These are phyloP conservation scores for Salix exigua DNA, from an alignment of 345 rosid species.

Conservation along the genomic window DNA sequence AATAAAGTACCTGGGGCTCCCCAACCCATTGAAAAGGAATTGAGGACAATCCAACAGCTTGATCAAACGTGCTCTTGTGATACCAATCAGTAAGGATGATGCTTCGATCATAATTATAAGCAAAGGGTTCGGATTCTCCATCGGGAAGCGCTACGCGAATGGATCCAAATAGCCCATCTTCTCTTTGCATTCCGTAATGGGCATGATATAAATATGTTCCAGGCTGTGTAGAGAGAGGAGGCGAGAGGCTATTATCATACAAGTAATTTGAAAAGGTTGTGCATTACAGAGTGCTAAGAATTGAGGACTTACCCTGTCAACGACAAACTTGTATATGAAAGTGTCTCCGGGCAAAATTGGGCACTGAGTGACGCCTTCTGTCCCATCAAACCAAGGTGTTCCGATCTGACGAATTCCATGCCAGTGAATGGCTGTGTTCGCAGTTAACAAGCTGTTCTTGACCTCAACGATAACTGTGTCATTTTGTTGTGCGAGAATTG, in stretches of 20 bases:
- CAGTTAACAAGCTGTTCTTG: slow-evolving; percentile 53
- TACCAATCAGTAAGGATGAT: slow-evolving; percentile 72
- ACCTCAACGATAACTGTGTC: slow-evolving; percentile 69
- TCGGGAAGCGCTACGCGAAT: slow-evolving; percentile 48
- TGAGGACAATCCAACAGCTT: slow-evolving; percentile 54
- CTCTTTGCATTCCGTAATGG: slow-evolving; percentile 79
- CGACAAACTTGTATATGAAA: slow-evolving; percentile 56
- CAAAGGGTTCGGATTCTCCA: slow-evolving; percentile 54
- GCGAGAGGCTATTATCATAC: not conserved
- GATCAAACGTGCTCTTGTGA: slow-evolving; percentile 59
- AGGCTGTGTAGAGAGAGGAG: slow-evolving; percentile 38
- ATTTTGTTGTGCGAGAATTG: slow-evolving; percentile 55
- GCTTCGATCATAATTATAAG: slow-evolving; percentile 55
- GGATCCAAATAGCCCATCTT: slow-evolving; percentile 64
- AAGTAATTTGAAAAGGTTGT: no score
- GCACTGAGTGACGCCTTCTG: slow-evolving; percentile 69
- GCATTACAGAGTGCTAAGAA: not conserved
- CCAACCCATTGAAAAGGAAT: slow-evolving; percentile 60
- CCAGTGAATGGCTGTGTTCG: slow-evolving; percentile 70
- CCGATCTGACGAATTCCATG: slow-evolving; percentile 83
- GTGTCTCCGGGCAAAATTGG: slow-evolving; percentile 66
- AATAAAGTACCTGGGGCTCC: slow-evolving; percentile 60
- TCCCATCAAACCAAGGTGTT: slow-evolving; percentile 73
- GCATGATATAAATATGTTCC: slow-evolving; percentile 74
- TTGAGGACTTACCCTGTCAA: slow-evolving; percentile 51